Conservation (phyloP, 2,329 filamentous ascomycete species). For the Xylariales sp. region DNA sequence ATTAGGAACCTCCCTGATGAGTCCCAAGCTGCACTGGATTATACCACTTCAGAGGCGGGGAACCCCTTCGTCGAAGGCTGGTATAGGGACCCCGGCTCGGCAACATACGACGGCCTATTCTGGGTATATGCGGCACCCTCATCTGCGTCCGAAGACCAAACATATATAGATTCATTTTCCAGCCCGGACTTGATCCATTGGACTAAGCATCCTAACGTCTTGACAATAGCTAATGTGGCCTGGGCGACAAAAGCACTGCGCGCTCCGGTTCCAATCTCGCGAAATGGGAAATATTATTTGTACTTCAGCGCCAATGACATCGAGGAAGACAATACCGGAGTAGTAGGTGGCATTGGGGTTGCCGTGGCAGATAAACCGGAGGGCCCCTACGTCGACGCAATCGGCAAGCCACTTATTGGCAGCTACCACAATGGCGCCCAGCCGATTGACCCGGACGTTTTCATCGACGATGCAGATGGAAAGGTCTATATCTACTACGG, state of each 20-base stretch:
- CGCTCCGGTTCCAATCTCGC: constrained; percentile 58
- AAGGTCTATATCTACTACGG: constrained; percentile 58
- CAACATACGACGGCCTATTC: constrained; percentile 57
- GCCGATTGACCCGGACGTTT: constrained; percentile 59
- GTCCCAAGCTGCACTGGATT: constrained; percentile 46
- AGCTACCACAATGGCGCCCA: constrained; percentile 59
- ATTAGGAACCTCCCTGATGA: not conserved
- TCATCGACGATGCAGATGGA: constrained; percentile 53
- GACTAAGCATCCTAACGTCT: constrained; percentile 59
- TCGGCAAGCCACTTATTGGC: constrained; percentile 56
- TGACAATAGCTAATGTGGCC: constrained; percentile 53
- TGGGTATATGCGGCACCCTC: constrained; percentile 63
- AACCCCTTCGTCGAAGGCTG: constrained; percentile 62
- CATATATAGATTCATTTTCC: constrained; percentile 62
- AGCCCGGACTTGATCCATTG: constrained; percentile 60
- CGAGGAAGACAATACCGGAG: constrained; percentile 46
- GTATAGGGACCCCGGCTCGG: constrained; percentile 63
- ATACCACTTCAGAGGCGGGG: constrained; percentile 55
- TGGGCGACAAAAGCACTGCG: constrained; percentile 61
- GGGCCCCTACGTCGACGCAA: constrained; percentile 56
- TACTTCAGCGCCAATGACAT: constrained; percentile 63
- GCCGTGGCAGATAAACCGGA: constrained; percentile 52
- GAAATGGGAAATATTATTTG: constrained; percentile 60
- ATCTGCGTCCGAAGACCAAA: constrained; percentile 57
- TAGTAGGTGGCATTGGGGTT: constrained; percentile 56